Evolutionary conservation across 2,329 filamentous ascomycete genomes (phyloP).

Genomic region (Aspergillus tanneri): DNA sequence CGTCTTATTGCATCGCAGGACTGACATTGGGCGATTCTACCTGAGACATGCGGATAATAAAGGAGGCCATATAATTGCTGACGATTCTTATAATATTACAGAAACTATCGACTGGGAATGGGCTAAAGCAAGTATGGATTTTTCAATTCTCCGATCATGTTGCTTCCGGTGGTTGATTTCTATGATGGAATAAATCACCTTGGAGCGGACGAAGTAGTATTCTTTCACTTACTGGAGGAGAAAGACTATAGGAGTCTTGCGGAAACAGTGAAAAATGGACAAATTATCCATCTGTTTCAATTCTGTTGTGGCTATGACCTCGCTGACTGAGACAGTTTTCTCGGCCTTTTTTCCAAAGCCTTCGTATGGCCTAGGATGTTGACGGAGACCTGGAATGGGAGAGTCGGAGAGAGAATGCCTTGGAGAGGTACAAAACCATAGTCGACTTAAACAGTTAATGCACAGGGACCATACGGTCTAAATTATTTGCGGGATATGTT

Average conservation of each 20-base stretch:
- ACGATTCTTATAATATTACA: constrained; percentile 49
- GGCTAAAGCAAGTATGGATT: constrained; percentile 34
- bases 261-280: constrained; percentile 38
- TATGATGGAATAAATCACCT: constrained; percentile 38
- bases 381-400: constrained; percentile 40
- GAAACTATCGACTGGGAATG: constrained; percentile 53
- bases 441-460: no score
- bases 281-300: constrained; percentile 40
- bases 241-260: constrained; percentile 41
- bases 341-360: constrained; percentile 44
- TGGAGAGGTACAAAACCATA: no score
- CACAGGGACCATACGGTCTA: no score
- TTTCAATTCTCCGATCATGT: constrained; percentile 45
- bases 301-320: constrained; percentile 48
- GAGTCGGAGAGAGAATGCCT: constrained; percentile 39
- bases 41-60: constrained; percentile 53
- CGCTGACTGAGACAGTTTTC: constrained; percentile 45
- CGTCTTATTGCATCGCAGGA: constrained; percentile 13
- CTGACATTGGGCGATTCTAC: constrained; percentile 39
- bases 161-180: constrained; percentile 44
- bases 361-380: constrained; percentile 36
- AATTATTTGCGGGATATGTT: no score
- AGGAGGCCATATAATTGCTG: constrained; percentile 50
- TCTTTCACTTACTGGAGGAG: constrained; percentile 35
- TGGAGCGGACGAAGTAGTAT: constrained; percentile 40